Evolutionary conservation across 306 rosid genomes (phyloP).

Genomic region (Leucaena leucocephala): DNA sequence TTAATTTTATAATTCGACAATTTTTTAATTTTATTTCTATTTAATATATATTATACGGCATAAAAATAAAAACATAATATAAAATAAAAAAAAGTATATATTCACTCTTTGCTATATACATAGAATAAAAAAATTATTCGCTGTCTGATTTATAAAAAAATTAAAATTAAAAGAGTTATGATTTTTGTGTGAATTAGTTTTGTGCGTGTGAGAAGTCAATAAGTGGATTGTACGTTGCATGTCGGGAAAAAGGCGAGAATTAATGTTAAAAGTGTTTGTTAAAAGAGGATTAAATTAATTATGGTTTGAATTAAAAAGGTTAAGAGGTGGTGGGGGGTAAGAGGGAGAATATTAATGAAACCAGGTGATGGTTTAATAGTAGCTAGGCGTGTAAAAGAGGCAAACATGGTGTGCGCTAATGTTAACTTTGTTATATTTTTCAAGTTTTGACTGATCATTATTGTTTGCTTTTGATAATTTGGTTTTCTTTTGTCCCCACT

Average conservation of each 20-base stretch:
- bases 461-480: conserved; percentile 27
- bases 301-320: neutral
- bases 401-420: neutral
- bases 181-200: neutral
- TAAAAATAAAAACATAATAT: no score
- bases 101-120: no score
- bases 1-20: no score
- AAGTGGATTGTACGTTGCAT: neutral
- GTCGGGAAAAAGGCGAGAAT: neutral
- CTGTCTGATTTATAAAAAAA: no score
- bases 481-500: neutral
- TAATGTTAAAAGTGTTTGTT: neutral
- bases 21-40: no score
- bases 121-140: no score
- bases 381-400: neutral
- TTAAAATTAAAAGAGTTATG: no score
- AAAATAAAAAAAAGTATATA: no score
- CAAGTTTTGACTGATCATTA: conserved; percentile 38
- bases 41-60: no score
- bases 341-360: neutral
- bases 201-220: neutral
- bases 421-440: conserved; percentile 11
- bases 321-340: neutral
- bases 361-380: neutral
- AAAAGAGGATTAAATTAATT: neutral